These are phyloP conservation scores for Leccinum pellstonianum DNA, from an alignment of 768 basidiomycete species.

Conservation along the genomic window DNA sequence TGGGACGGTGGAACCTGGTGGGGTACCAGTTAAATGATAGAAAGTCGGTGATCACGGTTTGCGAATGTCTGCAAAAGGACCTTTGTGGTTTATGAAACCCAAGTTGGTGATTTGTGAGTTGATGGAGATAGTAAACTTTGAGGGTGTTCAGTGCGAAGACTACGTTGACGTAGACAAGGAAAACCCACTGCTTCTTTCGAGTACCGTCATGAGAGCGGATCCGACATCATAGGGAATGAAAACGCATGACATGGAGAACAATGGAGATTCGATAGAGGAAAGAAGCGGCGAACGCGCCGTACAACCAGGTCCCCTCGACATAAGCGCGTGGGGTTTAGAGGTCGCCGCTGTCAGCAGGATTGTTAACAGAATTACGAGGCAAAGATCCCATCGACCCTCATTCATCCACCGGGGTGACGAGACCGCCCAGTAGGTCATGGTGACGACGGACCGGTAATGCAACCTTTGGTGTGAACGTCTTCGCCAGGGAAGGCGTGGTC, in stretches of 20 bases:
- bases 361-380: slow-evolving; percentile 5
- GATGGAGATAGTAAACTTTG: slow-evolving; percentile 14
- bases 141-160: slow-evolving; percentile 31
- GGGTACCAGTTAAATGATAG: too few species aligned
- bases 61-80: not conserved
- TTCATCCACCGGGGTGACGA: not conserved
- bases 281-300: slow-evolving; percentile 30
- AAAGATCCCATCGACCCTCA: not conserved
- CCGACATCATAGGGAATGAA: slow-evolving; percentile 27
- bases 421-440: too few species aligned
- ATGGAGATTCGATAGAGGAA: slow-evolving; percentile 30
- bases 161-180: slow-evolving; percentile 30
- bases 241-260: slow-evolving; percentile 26
- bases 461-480: not conserved
- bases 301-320: slow-evolving; percentile 29
- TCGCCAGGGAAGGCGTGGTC: not conserved
- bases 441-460: too few species aligned
- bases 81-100: slow-evolving; percentile 30
- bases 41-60: not conserved
- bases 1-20: slow-evolving; percentile 20
- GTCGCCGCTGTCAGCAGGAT: slow-evolving; percentile 3
- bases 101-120: slow-evolving; percentile 28
- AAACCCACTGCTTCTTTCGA: slow-evolving; percentile 24
- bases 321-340: slow-evolving; percentile 15
- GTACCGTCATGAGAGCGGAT: slow-evolving; percentile 12